Percentiles rank a stretch among this genome's conserved stretches.
These are phyloP conservation scores for Nothophaeocryptopus gaeumannii DNA, from an alignment of 2,329 filamentous ascomycete species.

Conservation along the genomic window DNA sequence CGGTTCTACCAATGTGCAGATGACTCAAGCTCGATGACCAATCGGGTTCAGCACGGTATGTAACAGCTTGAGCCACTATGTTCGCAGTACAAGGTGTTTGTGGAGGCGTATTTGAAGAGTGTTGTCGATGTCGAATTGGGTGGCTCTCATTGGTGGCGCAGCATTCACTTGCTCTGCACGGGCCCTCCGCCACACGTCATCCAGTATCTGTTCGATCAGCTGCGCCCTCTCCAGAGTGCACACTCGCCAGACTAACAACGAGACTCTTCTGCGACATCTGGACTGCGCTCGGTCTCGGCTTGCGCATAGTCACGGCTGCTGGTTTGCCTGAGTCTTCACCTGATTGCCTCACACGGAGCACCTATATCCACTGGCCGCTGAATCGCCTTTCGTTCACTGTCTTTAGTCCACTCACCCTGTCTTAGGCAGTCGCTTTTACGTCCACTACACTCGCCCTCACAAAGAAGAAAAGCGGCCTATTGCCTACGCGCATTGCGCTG, in stretches of 20 bases:
- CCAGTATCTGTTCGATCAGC: too few relatives aligned
- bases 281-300: constrained; percentile 9
- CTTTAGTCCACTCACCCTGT: constrained; percentile 6
- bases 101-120: too few relatives aligned
- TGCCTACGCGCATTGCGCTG: constrained; percentile 11
- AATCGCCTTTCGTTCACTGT: too few relatives aligned
- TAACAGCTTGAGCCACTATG: too few relatives aligned
- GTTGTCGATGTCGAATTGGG: too few relatives aligned
- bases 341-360: constrained; percentile 4
- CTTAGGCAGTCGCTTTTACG: constrained; percentile 20
- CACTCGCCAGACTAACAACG: constrained; percentile 1
- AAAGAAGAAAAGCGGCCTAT: constrained; percentile 10
- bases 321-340: constrained; percentile 24
- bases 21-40: too few relatives aligned
- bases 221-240: too few relatives aligned
- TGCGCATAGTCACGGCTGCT: constrained; percentile 1
- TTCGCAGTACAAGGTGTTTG: too few relatives aligned
- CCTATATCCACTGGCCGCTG: too few relatives aligned
- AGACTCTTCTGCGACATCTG: background rate
- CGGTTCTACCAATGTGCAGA: too few relatives aligned
- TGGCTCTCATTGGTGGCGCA: background rate
- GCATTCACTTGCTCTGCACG: background rate
- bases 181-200: background rate
- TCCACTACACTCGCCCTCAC: constrained; percentile 12
- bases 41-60: too few relatives aligned